These are phyloP conservation scores for Amylocarpus encephaloides DNA, from an alignment of 2,329 filamentous ascomycete genomes.

Conservation along the genomic window DNA sequence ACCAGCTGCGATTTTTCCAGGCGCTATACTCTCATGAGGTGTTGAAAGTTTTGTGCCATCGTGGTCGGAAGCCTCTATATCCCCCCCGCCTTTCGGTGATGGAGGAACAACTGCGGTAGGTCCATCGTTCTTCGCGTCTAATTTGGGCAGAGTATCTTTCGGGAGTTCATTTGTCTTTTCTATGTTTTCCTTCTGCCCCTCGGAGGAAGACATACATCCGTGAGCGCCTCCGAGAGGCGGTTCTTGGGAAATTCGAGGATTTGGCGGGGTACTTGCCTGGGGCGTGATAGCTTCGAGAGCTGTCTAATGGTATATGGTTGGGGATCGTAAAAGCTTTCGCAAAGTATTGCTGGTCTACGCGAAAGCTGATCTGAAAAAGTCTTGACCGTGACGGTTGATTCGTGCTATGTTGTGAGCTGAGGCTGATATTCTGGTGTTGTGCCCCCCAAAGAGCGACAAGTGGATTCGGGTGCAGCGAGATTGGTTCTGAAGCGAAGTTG, in stretches of 20 bases:
- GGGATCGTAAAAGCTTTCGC: neutral
- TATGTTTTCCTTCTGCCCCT: constrained; percentile 23
- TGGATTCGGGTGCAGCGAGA: neutral
- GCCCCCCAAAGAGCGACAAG: constrained; percentile 1
- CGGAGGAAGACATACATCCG: constrained; percentile 31
- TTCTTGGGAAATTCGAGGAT: constrained; percentile 9
- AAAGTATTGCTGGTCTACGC: neutral
- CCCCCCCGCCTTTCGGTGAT: constrained; percentile 8
- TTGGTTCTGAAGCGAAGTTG: constrained; percentile 5
- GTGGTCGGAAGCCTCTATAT: constrained; percentile 3
- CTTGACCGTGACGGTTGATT: too few species aligned
- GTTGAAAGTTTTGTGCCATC: neutral
- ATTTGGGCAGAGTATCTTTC: constrained; percentile 2
- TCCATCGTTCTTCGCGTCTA: constrained; percentile 5
- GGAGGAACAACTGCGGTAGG: neutral
- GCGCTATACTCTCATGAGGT: neutral
- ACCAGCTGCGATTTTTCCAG: neutral
- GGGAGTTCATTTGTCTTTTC: constrained; percentile 21
- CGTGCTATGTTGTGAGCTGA: too few species aligned
- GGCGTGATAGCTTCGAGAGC: too few species aligned
- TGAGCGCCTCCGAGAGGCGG: constrained; percentile 26
- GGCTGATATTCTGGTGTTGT: neutral
- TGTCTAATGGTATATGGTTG: neutral
- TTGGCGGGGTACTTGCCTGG: constrained; percentile 27
- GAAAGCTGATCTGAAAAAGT: neutral